These are phyloP conservation scores for Aspergillus sclerotioniger DNA, from an alignment of 495 filamentous ascomycete genomes.

Conservation along the genomic window DNA sequence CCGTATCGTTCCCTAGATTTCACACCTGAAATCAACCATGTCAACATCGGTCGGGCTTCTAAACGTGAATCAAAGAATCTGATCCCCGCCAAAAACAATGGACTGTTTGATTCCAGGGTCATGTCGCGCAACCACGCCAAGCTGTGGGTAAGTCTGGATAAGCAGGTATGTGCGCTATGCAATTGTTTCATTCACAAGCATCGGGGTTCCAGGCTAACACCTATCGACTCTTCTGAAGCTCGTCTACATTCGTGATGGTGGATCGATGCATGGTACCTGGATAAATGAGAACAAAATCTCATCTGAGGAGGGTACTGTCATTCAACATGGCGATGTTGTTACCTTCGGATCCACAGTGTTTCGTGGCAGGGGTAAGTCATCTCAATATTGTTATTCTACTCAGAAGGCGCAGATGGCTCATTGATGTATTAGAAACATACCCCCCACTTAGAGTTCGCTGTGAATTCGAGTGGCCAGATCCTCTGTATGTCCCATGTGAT, in stretches of 20 bases:
- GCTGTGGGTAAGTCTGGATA: constrained; percentile 43
- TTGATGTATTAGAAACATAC: constrained; percentile 33
- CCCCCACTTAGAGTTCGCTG: constrained; percentile 38
- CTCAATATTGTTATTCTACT: background rate
- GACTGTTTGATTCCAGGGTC: constrained; percentile 75
- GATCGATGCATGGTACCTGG: constrained; percentile 60
- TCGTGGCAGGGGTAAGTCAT: constrained; percentile 44
- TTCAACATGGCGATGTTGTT: constrained; percentile 48
- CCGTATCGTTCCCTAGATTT: constrained; percentile 34
- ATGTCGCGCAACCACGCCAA: constrained; percentile 78
- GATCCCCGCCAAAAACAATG: constrained; percentile 55
- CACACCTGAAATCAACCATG: constrained; percentile 14
- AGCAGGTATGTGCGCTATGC: constrained; percentile 38
- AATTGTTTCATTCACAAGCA: background rate
- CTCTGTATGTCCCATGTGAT: constrained; percentile 9
- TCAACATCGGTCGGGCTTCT: constrained; percentile 60
- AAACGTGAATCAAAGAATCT: constrained; percentile 55
- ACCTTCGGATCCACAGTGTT: constrained; percentile 55
- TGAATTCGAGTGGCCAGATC: constrained; percentile 31
- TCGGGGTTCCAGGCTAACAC: background rate
- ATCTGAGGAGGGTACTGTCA: constrained; percentile 28
- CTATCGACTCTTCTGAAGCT: constrained; percentile 20
- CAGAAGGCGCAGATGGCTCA: background rate
- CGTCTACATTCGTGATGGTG: constrained; percentile 47
- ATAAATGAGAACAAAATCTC: constrained; percentile 45